Evolutionary conservation across 2,329 filamentous ascomycete species (phyloP).

Genomic region (Diplocarpon rosae): DNA sequence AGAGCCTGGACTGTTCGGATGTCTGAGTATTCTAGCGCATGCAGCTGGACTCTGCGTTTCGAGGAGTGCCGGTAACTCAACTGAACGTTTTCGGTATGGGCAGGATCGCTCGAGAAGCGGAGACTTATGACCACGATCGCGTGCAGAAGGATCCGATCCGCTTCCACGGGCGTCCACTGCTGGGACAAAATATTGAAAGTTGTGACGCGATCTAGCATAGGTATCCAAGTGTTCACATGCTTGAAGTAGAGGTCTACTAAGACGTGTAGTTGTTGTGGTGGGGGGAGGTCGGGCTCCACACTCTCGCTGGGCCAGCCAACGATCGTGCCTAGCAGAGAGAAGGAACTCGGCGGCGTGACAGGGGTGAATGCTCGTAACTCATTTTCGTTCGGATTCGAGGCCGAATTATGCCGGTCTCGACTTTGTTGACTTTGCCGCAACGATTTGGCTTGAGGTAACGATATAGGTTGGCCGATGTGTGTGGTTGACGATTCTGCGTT

Average conservation of each 20-base stretch:
- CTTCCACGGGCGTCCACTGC: neutral
- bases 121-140: constrained; percentile 3
- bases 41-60: neutral
- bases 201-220: constrained; percentile 2
- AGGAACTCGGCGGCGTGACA: constrained; percentile 1
- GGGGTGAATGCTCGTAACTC: constrained; percentile 2
- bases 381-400: neutral
- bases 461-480: neutral
- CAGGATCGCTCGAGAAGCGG: constrained; percentile 1
- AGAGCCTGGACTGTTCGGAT: neutral
- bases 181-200: constrained; percentile 2
- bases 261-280: constrained; percentile 1
- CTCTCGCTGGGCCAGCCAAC: constrained; percentile 3
- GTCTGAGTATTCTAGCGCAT: neutral
- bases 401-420: neutral
- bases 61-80: neutral
- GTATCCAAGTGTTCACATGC: constrained; percentile 4
- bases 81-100: neutral
- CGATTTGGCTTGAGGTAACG: neutral
- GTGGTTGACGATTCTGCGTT: neutral
- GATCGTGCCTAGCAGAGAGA: neutral
- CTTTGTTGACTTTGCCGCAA: neutral
- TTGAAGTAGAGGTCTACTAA: constrained; percentile 4
- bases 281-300: neutral
- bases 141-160: constrained; percentile 1